Evolutionary conservation across 2,329 filamentous ascomycete genomes (phyloP).

Genomic region (Graphiopsis chlorocephala): DNA sequence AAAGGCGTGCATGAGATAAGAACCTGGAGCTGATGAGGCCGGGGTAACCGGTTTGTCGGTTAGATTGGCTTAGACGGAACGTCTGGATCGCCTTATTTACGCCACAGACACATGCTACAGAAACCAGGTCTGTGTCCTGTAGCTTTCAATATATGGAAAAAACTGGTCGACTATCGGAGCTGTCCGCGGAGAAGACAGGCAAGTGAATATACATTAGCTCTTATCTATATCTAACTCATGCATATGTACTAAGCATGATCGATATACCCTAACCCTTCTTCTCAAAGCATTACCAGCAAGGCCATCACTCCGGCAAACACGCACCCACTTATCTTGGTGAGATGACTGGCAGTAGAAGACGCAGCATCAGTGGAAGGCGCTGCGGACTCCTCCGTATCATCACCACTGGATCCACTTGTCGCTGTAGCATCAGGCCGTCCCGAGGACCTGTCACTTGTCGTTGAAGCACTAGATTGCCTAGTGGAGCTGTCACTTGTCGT

Average conservation of each 20-base stretch:
- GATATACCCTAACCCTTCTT: neutral
- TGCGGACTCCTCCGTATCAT: neutral
- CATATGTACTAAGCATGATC: neutral
- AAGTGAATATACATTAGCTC: neutral
- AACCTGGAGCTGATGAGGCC: neutral
- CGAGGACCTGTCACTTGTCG: neutral
- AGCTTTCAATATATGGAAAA: neutral
- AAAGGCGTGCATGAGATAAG: neutral
- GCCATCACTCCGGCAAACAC: neutral
- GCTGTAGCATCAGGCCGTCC: neutral
- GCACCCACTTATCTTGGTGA: neutral
- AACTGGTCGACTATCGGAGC: neutral
- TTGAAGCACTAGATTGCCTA: neutral
- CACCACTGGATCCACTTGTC: neutral
- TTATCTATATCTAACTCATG: neutral
- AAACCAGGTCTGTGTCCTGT: neutral
- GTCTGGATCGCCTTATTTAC: neutral
- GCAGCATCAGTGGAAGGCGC: neutral
- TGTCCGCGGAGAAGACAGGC: neutral
- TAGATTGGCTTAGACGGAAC: neutral
- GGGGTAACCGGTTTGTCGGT: neutral
- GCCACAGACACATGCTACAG: neutral
- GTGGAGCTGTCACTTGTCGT: neutral
- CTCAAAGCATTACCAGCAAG: neutral
- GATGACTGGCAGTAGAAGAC: neutral